Evolutionary conservation across 805 yeast genomes (phyloP).

Genomic region (Hanseniaspora valbyensis): DNA sequence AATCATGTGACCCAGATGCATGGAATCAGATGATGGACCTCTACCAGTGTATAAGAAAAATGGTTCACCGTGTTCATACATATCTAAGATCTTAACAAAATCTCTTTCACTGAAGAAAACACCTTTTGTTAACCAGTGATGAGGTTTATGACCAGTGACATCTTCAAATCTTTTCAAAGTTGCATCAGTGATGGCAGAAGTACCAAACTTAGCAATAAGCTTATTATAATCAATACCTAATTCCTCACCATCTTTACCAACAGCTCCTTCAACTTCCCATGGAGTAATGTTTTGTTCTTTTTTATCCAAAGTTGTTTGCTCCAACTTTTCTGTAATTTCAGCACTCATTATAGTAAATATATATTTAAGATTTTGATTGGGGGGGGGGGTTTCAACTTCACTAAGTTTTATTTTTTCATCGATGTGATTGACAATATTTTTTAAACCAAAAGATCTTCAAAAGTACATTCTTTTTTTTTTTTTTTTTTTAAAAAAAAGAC

Average conservation of each 20-base stretch:
- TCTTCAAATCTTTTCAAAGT: slow-evolving; percentile 61
- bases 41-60: slow-evolving; percentile 94
- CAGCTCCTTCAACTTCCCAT: slow-evolving; percentile 99
- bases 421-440: too few species aligned
- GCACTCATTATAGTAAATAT: neutral
- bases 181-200: slow-evolving; percentile 57
- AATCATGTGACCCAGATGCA: slow-evolving; percentile 95
- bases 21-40: slow-evolving; percentile 88
- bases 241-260: slow-evolving; percentile 75
- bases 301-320: slow-evolving; percentile 16
- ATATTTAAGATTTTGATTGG: too few species aligned
- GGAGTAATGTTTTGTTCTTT: slow-evolving; percentile 68
- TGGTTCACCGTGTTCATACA: slow-evolving; percentile 89
- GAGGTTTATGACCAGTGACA: slow-evolving; percentile 87
- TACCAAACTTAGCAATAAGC: slow-evolving; percentile 78
- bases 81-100: slow-evolving; percentile 61
- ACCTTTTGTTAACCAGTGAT: slow-evolving; percentile 80
- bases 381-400: too few species aligned
- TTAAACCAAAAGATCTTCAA: too few species aligned
- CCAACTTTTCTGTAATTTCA: slow-evolving; percentile 21
- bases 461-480: too few species aligned
- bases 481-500: too few species aligned
- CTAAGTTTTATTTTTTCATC: too few species aligned
- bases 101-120: slow-evolving; percentile 88
- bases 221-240: slow-evolving; percentile 88